Evolutionary conservation across 2,329 filamentous ascomycete species (phyloP), one percentile per base, ranked within the genome.

Genomic region (Botrytis squamosa): DNA sequence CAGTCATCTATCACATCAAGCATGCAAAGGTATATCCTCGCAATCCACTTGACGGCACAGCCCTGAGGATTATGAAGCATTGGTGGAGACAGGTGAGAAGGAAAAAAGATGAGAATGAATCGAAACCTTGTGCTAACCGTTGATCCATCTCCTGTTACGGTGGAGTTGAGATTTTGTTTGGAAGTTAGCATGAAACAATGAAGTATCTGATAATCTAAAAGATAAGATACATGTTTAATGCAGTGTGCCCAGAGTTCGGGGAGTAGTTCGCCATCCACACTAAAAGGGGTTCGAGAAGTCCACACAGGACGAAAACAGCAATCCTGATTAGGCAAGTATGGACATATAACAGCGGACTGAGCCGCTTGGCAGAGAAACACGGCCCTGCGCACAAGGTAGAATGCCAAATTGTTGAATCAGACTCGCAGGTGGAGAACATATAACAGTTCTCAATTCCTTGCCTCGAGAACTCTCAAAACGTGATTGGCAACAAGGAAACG

Each of bases 1-100:
- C n/a, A 69, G n/a, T 36, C 66, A 57, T 69, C 49, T 57, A 57
- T 69, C 66, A 69, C 49, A 42, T 57, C 49, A 69, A 69, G 49
- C 66, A 69, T 44, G 18, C 49, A 29, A 25, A 68, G 55, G 16
- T 57, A 33, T 18, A 33, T 57, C 40, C 49, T 20, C 36, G n/a
- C 38, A 44, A 18, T 10, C 66, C 66, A 57, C 66, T 69, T 69
- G 66, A 42, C 10, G n/a, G 66, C 14, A 42, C 38, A 57, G 18
- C 55, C 38, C 22, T 69, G 66, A 42, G 38, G 66, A 57, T 16
- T 6, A 55, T 68, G 46, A 36, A 40, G 65, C 46, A 55, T 25
- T 42, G n/a, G 38, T 57, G 66, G 49, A 42, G 25, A 52, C 49
- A 59, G 52, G 40, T 22, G n/a, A 33, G 38, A 57, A 57, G 49